phyloP scores from a whole-genome alignment of 2,329 filamentous ascomycete species.

The Beauveria medogensis region DNA sequence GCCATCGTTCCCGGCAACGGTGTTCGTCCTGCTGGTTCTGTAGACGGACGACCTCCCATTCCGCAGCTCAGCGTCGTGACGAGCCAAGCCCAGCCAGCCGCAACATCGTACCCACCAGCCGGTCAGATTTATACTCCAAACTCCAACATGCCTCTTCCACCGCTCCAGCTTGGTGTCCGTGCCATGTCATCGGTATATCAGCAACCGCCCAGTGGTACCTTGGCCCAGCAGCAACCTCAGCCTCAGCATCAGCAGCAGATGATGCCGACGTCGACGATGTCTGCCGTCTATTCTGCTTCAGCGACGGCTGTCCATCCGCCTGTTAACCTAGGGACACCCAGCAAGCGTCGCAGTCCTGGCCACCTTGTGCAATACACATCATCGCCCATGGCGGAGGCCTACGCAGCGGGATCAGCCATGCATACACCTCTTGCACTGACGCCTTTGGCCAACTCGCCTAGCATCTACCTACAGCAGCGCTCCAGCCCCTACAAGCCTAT shows the following conservation, averaged over 20 bases:
- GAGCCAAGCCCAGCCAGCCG: constrained; percentile 19
- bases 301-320: constrained; percentile 13
- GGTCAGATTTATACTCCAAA: constrained; percentile 16
- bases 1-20: background rate
- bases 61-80: constrained; percentile 64
- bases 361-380: constrained; percentile 44
- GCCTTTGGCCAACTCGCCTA: constrained; percentile 73
- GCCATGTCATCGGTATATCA: constrained; percentile 74
- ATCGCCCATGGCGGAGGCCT: constrained; percentile 60
- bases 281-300: constrained; percentile 9
- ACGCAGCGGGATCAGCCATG: constrained; percentile 41
- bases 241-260: constrained; percentile 9
- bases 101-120: constrained; percentile 16
- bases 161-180: constrained; percentile 52
- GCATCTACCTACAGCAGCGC: constrained; percentile 77
- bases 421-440: constrained; percentile 52
- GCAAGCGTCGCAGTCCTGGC: constrained; percentile 45
- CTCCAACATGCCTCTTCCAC: constrained; percentile 46
- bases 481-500: constrained; percentile 90
- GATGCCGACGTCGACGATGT: constrained; percentile 12
- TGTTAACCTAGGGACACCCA: constrained; percentile 41
- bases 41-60: constrained; percentile 49
- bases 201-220: constrained; percentile 37
- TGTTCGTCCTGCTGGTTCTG: constrained; percentile 7
- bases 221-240: constrained; percentile 16